These are phyloP conservation scores for Colletotrichum cuscutae DNA, from an alignment of 2,329 filamentous ascomycete species.

Conservation along the genomic window DNA sequence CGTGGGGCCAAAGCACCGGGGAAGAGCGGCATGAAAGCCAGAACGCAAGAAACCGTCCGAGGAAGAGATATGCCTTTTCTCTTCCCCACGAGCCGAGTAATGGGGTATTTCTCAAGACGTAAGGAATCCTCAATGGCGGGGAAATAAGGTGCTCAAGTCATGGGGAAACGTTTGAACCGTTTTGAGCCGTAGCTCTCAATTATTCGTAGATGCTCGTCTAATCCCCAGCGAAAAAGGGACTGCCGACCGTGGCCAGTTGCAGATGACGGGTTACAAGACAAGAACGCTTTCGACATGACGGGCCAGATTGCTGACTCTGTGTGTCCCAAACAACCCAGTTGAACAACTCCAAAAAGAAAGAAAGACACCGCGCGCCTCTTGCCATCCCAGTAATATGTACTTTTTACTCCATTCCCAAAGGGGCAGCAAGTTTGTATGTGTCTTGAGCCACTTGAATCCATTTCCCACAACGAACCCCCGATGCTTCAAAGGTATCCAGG, in stretches of 20 bases:
- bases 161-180: not conserved
- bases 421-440: slow-evolving; percentile 9
- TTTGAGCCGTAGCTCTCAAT: slow-evolving; percentile 6
- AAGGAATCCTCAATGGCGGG: not conserved
- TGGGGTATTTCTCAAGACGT: slow-evolving; percentile 2
- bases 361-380: slow-evolving; percentile 2
- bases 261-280: not conserved
- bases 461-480: slow-evolving; percentile 6
- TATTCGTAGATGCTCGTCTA: slow-evolving; percentile 1
- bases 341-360: not conserved
- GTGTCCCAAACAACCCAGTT: not conserved
- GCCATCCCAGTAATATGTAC: slow-evolving; percentile 24
- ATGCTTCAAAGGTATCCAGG: slow-evolving; percentile 18
- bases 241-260: not conserved
- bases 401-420: slow-evolving; percentile 25
- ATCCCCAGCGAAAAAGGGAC: not conserved
- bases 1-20: slow-evolving; percentile 19
- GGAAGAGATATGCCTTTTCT: not conserved
- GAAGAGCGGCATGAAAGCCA: slow-evolving; percentile 1
- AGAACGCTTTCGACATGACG: not conserved
- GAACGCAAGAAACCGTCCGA: slow-evolving; percentile 6
- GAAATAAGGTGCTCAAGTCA: too few relatives aligned
- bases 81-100: not conserved
- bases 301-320: slow-evolving; percentile 12
- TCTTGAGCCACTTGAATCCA: not conserved